Conservation (phyloP, 2,329 filamentous ascomycete species). For the Fusarium euwallaceae region DNA sequence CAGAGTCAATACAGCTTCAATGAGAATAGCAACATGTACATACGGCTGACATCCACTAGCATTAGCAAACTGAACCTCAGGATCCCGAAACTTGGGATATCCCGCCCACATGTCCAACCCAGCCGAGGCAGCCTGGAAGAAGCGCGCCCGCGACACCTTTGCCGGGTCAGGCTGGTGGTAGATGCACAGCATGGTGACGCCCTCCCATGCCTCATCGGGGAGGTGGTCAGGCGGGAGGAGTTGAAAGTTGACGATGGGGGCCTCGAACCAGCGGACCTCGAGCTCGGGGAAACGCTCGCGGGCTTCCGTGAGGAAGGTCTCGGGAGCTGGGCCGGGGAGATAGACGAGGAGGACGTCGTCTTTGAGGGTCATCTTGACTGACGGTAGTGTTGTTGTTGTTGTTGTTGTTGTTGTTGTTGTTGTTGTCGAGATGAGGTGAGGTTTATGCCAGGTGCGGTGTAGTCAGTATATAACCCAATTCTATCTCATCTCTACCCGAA, state of each 20-base stretch:
- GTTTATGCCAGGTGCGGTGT: neutral
- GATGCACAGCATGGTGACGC: conserved; percentile 56
- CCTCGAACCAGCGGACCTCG: conserved; percentile 52
- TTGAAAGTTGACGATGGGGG: conserved; percentile 27
- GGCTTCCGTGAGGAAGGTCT: conserved; percentile 51
- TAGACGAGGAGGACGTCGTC: conserved; percentile 58
- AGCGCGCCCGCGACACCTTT: conserved; percentile 54
- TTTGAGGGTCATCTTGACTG: conserved; percentile 43
- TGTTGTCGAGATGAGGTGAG: neutral
- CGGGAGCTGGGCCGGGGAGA: conserved; percentile 48
- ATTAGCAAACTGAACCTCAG: conserved; percentile 55
- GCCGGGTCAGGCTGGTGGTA: conserved; percentile 50
- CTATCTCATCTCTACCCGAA: neutral
- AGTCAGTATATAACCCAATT: neutral
- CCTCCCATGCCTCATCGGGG: conserved; percentile 51
- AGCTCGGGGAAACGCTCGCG: conserved; percentile 55
- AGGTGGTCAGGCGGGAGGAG: conserved; percentile 45
- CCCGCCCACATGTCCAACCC: conserved; percentile 59
- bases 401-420: neutral
- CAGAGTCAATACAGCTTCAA: neutral
- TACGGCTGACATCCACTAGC: conserved; percentile 59
- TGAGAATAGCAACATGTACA: conserved; percentile 14
- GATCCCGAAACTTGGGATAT: conserved; percentile 52
- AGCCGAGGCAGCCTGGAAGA: conserved; percentile 60
- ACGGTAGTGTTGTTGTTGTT: neutral